A percentile compares a stretch with the other conserved stretches of the same genome.
Evolutionary conservation across 2,329 filamentous ascomycete genomes (phyloP).

Genomic region (Stagonosporopsis rhizophila): DNA sequence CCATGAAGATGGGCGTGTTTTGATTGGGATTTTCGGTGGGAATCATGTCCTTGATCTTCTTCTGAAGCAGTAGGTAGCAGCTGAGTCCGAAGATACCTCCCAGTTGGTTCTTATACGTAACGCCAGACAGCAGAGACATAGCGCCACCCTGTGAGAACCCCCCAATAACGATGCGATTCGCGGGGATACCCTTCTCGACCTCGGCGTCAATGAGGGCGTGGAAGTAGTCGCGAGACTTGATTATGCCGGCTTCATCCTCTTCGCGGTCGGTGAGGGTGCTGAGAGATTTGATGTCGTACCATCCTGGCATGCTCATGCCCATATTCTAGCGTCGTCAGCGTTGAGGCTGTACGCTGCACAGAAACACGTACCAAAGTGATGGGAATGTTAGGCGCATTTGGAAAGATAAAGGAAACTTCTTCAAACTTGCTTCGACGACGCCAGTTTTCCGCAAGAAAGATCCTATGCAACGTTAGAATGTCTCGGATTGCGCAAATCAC

Average conservation of each 20-base stretch:
- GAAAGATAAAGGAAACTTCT: slow-evolving; percentile 93
- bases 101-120: slow-evolving; percentile 76
- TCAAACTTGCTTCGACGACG: slow-evolving; percentile 79
- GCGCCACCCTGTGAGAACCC: slow-evolving; percentile 89
- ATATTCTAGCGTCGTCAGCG: slow-evolving; percentile 63
- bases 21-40: slow-evolving; percentile 64
- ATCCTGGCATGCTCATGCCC: slow-evolving; percentile 83
- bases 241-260: slow-evolving; percentile 77
- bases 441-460: slow-evolving; percentile 86
- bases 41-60: slow-evolving; percentile 63
- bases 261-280: slow-evolving; percentile 53
- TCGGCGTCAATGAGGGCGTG: slow-evolving; percentile 80
- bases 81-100: slow-evolving; percentile 89
- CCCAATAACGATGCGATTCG: slow-evolving; percentile 83
- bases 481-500: neutral
- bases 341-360: neutral
- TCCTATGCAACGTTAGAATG: slow-evolving; percentile 54
- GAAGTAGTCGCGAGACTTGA: slow-evolving; percentile 76
- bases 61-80: slow-evolving; percentile 76
- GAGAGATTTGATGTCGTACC: slow-evolving; percentile 75
- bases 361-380: slow-evolving; percentile 73
- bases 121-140: slow-evolving; percentile 80
- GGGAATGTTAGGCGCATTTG: slow-evolving; percentile 85
- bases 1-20: slow-evolving; percentile 86
- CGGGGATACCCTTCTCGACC: slow-evolving; percentile 79